These are phyloP conservation scores for Suillus tomentosus DNA, from an alignment of 768 basidiomycete species.

Conservation along the genomic window DNA sequence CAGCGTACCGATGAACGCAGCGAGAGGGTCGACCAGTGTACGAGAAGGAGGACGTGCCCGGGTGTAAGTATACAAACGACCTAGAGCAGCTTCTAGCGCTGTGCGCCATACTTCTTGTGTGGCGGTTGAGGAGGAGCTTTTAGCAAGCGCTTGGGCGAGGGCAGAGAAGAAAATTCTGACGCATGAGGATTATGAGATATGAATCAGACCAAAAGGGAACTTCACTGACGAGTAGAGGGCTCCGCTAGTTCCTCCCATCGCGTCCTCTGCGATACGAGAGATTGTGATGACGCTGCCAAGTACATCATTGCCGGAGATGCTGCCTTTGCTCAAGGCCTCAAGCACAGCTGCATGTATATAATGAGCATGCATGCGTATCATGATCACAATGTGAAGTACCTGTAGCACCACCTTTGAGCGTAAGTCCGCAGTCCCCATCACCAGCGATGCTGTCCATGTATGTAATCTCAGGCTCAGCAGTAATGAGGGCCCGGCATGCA, in stretches of 20 bases:
- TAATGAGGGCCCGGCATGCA: slow-evolving; percentile 67
- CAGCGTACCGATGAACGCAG: slow-evolving; percentile 60
- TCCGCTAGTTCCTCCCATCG: slow-evolving; percentile 91
- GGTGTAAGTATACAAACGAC: slow-evolving; percentile 78
- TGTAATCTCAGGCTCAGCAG: slow-evolving; percentile 88
- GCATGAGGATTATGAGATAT: background rate
- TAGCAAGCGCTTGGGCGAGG: slow-evolving; percentile 71
- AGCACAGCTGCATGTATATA: slow-evolving; percentile 52
- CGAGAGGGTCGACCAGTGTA: slow-evolving; percentile 90
- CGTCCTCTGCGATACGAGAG: slow-evolving; percentile 74
- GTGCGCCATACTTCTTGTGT: slow-evolving; percentile 59
- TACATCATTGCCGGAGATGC: slow-evolving; percentile 64
- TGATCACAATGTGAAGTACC: slow-evolving; percentile 37
- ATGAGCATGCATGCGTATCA: slow-evolving; percentile 3
- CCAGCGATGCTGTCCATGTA: slow-evolving; percentile 89
- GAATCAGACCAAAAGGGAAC: background rate
- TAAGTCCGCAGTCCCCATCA: slow-evolving; percentile 80
- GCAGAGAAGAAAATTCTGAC: slow-evolving; percentile 88
- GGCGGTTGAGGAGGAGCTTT: slow-evolving; percentile 27
- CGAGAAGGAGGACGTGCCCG: slow-evolving; percentile 87
- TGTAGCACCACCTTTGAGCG: slow-evolving; percentile 73
- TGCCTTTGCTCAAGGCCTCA: slow-evolving; percentile 52
- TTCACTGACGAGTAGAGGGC: slow-evolving; percentile 82
- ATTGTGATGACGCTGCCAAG: slow-evolving; percentile 66
- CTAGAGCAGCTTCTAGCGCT: slow-evolving; percentile 59